These are phyloP conservation scores for Oryza glaberrima DNA, from an alignment of 176 grass and related monocot genomes.

Conservation along the genomic window DNA sequence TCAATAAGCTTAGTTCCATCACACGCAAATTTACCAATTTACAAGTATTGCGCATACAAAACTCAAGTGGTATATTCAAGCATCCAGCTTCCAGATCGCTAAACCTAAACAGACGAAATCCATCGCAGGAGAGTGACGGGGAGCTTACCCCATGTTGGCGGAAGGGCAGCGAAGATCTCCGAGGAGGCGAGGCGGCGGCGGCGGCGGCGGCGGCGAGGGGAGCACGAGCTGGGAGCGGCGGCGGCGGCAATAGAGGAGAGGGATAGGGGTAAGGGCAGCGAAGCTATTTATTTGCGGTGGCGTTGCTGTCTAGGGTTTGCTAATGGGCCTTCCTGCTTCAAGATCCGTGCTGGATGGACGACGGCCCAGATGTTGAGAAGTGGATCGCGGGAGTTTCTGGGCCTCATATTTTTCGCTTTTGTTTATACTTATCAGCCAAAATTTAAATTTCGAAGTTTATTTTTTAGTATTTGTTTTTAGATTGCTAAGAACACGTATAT, in stretches of 20 bases:
- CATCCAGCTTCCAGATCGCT: slow-evolving; percentile 21
- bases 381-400: background rate
- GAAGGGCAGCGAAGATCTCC: slow-evolving; percentile 23
- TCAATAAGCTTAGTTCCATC: slow-evolving; percentile 43
- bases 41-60: no score
- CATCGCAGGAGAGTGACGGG: background rate
- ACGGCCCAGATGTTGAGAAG: slow-evolving; percentile 18
- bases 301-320: slow-evolving; percentile 47
- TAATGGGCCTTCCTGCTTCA: background rate
- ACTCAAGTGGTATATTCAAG: background rate
- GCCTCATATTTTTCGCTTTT: no score
- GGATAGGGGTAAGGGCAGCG: background rate
- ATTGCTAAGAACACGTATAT: no score
- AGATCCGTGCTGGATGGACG: slow-evolving; percentile 22
- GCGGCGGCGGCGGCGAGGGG: background rate
- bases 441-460: no score
- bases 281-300: slow-evolving; percentile 27
- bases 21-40: no score
- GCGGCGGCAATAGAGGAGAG: slow-evolving; percentile 23
- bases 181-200: slow-evolving; percentile 15
- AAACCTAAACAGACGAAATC: background rate
- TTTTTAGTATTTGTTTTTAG: no score
- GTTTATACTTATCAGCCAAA: no score
- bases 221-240: slow-evolving; percentile 33
- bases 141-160: slow-evolving; percentile 54